phyloP scores from a whole-genome alignment of 768 basidiomycete genomes.

The Collybiopsis confluens region DNA sequence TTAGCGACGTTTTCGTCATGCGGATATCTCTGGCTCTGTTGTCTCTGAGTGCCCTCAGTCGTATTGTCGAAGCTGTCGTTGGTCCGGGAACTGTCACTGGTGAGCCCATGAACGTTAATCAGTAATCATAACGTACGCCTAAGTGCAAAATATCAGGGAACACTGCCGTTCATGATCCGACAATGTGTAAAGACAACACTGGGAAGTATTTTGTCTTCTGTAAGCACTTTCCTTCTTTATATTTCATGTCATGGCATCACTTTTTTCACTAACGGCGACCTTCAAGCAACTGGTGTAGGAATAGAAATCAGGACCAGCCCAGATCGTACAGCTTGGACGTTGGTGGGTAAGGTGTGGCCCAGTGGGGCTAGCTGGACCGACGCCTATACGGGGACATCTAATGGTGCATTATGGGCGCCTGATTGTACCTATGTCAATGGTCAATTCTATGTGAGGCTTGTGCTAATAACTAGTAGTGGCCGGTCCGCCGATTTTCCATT shows the following conservation, averaged over 20 bases:
- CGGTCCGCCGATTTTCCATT: conserved; percentile 5
- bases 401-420: conserved; percentile 30
- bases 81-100: conserved; percentile 3
- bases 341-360: conserved; percentile 26
- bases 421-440: conserved; percentile 24
- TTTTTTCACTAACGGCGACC: neutral
- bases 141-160: too few relatives aligned
- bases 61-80: neutral
- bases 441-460: conserved; percentile 8
- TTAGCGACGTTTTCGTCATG: neutral
- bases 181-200: conserved; percentile 23
- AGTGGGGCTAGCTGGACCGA: conserved; percentile 29
- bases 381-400: conserved; percentile 23
- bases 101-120: too few relatives aligned
- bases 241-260: neutral
- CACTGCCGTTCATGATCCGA: conserved; percentile 24
- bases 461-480: neutral
- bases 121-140: too few relatives aligned
- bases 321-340: conserved; percentile 25
- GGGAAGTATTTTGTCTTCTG: conserved; percentile 29
- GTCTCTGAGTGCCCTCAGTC: neutral
- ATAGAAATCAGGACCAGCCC: conserved; percentile 28
- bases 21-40: neutral
- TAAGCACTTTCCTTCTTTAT: too few relatives aligned
- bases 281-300: conserved; percentile 22